Evolutionary conservation across 768 basidiomycete genomes (phyloP), one percentile per base, ranked within the genome.

Genomic region (Boletus sp.): DNA sequence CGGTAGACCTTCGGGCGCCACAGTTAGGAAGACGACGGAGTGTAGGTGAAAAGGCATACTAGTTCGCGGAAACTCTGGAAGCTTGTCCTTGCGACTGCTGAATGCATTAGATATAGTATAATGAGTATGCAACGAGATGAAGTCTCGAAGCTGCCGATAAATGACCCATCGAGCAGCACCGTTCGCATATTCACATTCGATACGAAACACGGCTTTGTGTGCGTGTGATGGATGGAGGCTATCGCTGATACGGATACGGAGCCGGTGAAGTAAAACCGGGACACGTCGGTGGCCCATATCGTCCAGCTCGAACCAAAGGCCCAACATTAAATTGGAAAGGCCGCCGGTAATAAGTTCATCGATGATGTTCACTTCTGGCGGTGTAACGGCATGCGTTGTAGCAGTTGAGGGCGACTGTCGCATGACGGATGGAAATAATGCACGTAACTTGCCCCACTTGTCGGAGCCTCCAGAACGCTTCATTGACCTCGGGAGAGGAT

Each of bases 101-200:
- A 90, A 87, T 5, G 85, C 84, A 60, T 93, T 95, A 9, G 92
- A 87, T 19, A 97, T 75, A 1, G 87, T 77, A 68, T 96, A 97
- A 68, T 98, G 94, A 0, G 87, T 80, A 69, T 98, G 95, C 23
- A 99, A 72, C 25, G 88, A 88, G 43, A 96, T 51, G 65, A 99
- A 97, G 69, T 98, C 96, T 57, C 91, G 85, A 50, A 97, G 78
- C 72, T 95, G 87, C 49, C 96, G 86, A 71, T 93, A 93, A n/a
- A 93, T 80, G 29, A 97, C 95, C 96, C 97, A 99, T 69, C 93
- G 77, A 65, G 81, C 84, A 13, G 87, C 86, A 21, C 93, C 93
- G 59, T 96, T 94, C 0, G 93, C 96, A 69, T 99, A 98, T 70
- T 97, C 91, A 68, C 94, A 98, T 70, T 95, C 93, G 60, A 95